Evolutionary conservation across 192 early-diverging fungal genomes (phyloP).

Genomic region (Gonapodya prolifera): DNA sequence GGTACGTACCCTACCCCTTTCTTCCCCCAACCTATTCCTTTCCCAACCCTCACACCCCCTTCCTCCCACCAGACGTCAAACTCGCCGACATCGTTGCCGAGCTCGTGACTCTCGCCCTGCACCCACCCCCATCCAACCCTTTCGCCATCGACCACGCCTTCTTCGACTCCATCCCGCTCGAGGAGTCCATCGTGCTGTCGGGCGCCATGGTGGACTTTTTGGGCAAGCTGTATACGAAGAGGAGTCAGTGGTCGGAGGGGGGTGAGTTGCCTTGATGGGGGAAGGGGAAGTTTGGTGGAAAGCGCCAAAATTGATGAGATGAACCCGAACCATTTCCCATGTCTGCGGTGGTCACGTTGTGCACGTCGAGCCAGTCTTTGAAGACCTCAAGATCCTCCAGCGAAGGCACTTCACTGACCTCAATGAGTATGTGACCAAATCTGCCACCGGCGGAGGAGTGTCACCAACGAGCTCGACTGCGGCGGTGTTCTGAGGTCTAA

Average conservation of each 20-base stretch:
- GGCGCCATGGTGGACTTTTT: constrained; percentile 58
- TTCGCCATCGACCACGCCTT: constrained; percentile 48
- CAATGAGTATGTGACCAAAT: neutral
- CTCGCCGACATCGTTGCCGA: constrained; percentile 58
- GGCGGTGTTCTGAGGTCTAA: no score
- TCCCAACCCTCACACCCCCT: neutral
- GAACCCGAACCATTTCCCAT: no score
- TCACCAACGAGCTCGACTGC: no score
- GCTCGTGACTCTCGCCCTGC: constrained; percentile 41
- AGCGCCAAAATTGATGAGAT: no score
- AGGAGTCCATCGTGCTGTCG: constrained; percentile 47
- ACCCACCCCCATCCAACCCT: constrained; percentile 46
- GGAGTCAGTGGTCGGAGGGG: constrained; percentile 21
- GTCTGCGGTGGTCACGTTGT: neutral
- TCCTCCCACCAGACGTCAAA: constrained; percentile 35
- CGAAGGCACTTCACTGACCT: neutral
- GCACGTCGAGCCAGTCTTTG: neutral
- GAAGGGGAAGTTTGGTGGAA: no score
- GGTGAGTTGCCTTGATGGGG: constrained; percentile 21
- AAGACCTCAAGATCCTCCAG: neutral
- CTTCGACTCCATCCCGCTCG: constrained; percentile 43
- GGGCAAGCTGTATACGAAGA: constrained; percentile 39
- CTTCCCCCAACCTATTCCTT: neutral
- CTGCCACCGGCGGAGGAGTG: no score
- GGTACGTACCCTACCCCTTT: constrained; percentile 15